Base-by-base conservation (phyloP, 2,329 filamentous ascomycete species). In the Aureobasidium sp. region DNA sequence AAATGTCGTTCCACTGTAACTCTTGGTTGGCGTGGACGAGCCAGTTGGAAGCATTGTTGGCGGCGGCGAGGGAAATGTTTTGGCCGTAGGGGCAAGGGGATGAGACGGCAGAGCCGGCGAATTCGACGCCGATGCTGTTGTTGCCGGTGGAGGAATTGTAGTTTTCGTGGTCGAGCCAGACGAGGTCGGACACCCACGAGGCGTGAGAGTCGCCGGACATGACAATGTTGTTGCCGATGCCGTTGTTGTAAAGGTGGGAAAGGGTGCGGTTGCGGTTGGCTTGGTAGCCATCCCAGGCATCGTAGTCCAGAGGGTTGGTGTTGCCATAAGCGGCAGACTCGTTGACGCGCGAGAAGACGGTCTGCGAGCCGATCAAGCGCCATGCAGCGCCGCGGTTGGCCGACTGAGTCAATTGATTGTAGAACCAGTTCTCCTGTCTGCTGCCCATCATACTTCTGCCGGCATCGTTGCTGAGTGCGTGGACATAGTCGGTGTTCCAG, bases 391-490 rank as follows among this genome's bases (percentile, higher is more conserved):
- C 85, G n/a, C 87, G 82, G 17, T 82, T 68, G n/a, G 82, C 77
- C 0, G 85, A 74, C 2, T 66, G 59, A 25, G 66, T 65, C 1
- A 75, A 67, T 7, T 70, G 67, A 64, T 79, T 78, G 71, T 88
- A 88, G 73, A 90, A 87, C 89, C 89, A 91, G 67, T 84, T 82
- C 72, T 91, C 89, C 70, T 91, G 88, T 12, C 82, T 81, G 1
- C 81, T 78, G 2, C 88, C 88, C 87, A 91, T 90, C 66, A 91
- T 75, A 0, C 82, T 83, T 4, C 88, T 82, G 6, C 84, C 81
- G 2, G 86, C 83, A 62, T 91, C 87, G 66, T 90, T 82, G 20
- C 80, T 83, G 63, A 90, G 87, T 1, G 76, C 68, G 63, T 83
- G 78, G 47, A 87, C 76, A 69, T 88, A 88, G 11, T 63, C 77